Conservation (phyloP, 2,329 filamentous ascomycete genomes). For the Mycocentrospora acerina region DNA sequence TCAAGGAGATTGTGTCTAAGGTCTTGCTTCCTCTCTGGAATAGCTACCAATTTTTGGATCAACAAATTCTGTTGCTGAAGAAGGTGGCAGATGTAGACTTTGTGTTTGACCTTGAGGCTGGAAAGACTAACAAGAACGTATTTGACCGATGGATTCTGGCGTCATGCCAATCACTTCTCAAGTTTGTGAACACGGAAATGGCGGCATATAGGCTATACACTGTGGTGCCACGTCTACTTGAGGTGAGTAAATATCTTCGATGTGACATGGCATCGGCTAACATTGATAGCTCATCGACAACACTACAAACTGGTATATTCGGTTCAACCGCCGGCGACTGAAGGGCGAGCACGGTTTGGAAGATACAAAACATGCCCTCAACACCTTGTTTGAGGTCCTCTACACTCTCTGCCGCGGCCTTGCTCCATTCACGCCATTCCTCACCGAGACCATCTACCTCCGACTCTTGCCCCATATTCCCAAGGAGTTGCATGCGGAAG, state of each 20-base stretch:
- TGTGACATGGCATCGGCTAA: conserved; percentile 6
- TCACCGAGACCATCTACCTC: conserved; percentile 91
- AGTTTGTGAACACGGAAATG: conserved; percentile 95
- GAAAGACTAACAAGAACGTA: conserved; percentile 79
- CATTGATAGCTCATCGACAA: conserved; percentile 71
- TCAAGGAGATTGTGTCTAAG: conserved; percentile 92
- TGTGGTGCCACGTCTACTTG: conserved; percentile 80
- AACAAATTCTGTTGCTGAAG: conserved; percentile 81
- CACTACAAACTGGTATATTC: conserved; percentile 98
- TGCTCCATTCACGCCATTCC: conserved; percentile 92
- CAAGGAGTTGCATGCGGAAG: conserved; percentile 65
- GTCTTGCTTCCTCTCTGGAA: conserved; percentile 93
- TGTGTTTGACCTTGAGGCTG: conserved; percentile 73
- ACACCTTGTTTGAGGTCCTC: conserved; percentile 90
- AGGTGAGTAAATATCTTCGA: conserved; percentile 27
- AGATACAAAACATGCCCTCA: conserved; percentile 87
- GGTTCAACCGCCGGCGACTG: conserved; percentile 86
- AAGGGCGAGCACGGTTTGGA: conserved; percentile 86
- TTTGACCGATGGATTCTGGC: conserved; percentile 97
- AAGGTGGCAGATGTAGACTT: conserved; percentile 80
- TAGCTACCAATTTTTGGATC: conserved; percentile 94
- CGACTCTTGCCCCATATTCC: conserved; percentile 82
- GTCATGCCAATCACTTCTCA: conserved; percentile 84
- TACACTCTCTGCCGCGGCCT: conserved; percentile 86
- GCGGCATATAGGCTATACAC: conserved; percentile 72